Conservation (phyloP, 2,329 filamentous ascomycete species). For the Cryphonectria naterciae region DNA sequence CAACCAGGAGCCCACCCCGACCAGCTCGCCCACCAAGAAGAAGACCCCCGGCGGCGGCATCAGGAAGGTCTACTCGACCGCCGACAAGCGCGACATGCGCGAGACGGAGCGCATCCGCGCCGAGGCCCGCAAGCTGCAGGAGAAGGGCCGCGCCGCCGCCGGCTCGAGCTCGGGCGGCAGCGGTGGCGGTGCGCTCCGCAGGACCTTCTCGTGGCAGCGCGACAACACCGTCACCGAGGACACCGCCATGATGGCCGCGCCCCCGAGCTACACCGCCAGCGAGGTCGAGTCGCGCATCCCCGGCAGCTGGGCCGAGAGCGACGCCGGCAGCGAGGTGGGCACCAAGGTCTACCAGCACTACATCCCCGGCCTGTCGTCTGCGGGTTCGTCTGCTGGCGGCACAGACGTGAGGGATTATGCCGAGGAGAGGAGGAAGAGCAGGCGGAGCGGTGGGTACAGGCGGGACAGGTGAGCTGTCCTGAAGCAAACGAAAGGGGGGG, state of each 20-base stretch:
- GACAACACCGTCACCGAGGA: constrained; percentile 27
- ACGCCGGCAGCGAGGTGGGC: constrained; percentile 53
- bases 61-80: constrained; percentile 65
- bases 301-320: constrained; percentile 46
- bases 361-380: constrained; percentile 54
- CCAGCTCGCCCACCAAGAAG: constrained; percentile 55
- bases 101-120: constrained; percentile 59
- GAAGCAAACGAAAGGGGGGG: too few species aligned
- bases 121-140: constrained; percentile 60
- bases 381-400: constrained; percentile 36
- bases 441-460: constrained; percentile 38
- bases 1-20: constrained; percentile 61
- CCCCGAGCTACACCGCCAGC: constrained; percentile 29
- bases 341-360: constrained; percentile 62
- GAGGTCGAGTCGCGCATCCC: constrained; percentile 39
- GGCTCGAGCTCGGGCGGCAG: constrained; percentile 38
- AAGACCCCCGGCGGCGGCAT: constrained; percentile 48
- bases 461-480: constrained; percentile 30
- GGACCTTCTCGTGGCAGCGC: constrained; percentile 30
- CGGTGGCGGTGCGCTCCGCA: constrained; percentile 32
- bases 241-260: constrained; percentile 28
- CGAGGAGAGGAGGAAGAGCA: constrained; percentile 49
- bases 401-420: constrained; percentile 43
- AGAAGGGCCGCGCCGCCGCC: constrained; percentile 57
- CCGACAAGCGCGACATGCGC: constrained; percentile 56